These are phyloP conservation scores for Wickerhamiella galacta DNA, from an alignment of 805 yeast species.

Conservation along the genomic window DNA sequence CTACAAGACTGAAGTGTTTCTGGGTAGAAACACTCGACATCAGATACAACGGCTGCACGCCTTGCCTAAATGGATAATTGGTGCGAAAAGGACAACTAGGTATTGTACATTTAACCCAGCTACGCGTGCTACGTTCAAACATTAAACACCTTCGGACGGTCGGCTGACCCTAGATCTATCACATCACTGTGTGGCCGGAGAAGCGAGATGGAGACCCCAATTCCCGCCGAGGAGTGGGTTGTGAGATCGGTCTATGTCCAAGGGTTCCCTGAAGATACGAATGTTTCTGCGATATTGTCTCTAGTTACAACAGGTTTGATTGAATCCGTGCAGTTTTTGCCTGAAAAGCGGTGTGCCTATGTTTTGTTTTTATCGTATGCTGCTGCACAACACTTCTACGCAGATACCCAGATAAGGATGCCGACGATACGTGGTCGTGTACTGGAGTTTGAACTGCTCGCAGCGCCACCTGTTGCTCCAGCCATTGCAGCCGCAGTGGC, in stretches of 20 bases:
- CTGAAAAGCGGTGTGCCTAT: slow-evolving; percentile 77
- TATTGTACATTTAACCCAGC: not conserved
- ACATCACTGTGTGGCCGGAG: no score
- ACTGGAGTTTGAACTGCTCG: slow-evolving; percentile 87
- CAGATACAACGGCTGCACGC: not conserved
- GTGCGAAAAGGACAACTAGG: not conserved
- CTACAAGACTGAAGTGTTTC: not conserved
- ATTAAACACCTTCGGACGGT: not conserved
- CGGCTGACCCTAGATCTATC: no score
- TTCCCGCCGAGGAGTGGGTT: no score
- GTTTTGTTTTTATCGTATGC: slow-evolving; percentile 79
- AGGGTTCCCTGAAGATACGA: slow-evolving; percentile 65
- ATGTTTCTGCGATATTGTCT: slow-evolving; percentile 67
- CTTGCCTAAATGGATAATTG: not conserved
- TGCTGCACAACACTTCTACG: slow-evolving; percentile 78
- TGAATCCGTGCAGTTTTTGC: slow-evolving; percentile 57
- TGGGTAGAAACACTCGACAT: not conserved
- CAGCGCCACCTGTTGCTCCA: slow-evolving; percentile 56
- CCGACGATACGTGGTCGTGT: slow-evolving; percentile 66
- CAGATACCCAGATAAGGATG: slow-evolving; percentile 78
- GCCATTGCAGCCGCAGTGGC: slow-evolving; percentile 60
- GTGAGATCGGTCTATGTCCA: slow-evolving; percentile 84
- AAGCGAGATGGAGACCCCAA: slow-evolving; percentile 1
- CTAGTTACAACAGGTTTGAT: slow-evolving; percentile 84
- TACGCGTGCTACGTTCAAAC: not conserved